Evolutionary conservation across 768 basidiomycete genomes (phyloP).

Genomic region (Tricholoma sp.): DNA sequence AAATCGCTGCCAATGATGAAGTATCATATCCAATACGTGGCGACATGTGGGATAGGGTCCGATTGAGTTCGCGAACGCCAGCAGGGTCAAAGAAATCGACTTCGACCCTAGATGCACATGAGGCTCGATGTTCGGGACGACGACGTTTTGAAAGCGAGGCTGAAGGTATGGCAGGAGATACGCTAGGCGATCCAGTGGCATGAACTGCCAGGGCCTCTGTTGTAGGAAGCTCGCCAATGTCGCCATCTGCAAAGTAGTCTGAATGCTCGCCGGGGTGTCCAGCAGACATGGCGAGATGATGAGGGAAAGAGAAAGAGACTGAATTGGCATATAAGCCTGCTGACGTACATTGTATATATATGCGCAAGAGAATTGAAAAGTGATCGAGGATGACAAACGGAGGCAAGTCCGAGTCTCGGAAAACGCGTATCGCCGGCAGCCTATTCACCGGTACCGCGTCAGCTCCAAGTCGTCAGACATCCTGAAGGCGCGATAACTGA

Average conservation of each 20-base stretch:
- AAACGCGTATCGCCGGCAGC: no score
- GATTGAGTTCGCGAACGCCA: not conserved
- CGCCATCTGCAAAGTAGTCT: slow-evolving; percentile 10
- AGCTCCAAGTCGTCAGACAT: no score
- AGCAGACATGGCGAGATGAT: not conserved
- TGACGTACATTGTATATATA: no score
- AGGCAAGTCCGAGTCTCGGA: not conserved
- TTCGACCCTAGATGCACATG: slow-evolving; percentile 1
- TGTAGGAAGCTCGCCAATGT: slow-evolving; percentile 8
- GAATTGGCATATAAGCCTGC: not conserved
- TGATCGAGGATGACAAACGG: no score
- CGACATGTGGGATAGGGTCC: slow-evolving; percentile 1
- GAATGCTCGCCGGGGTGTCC: not conserved
- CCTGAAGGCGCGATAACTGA: no score
- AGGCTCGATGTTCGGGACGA: not conserved
- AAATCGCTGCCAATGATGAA: not conserved
- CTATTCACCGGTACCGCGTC: no score
- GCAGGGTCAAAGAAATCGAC: slow-evolving; percentile 11
- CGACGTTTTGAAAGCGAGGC: slow-evolving; percentile 3
- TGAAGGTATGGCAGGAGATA: not conserved
- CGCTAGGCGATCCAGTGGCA: not conserved
- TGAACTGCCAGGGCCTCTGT: slow-evolving; percentile 9
- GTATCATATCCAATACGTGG: not conserved
- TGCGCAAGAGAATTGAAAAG: no score
- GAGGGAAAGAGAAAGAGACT: not conserved